phyloP scores from a whole-genome alignment of 345 rosid genomes.

The Populus euphratica region DNA sequence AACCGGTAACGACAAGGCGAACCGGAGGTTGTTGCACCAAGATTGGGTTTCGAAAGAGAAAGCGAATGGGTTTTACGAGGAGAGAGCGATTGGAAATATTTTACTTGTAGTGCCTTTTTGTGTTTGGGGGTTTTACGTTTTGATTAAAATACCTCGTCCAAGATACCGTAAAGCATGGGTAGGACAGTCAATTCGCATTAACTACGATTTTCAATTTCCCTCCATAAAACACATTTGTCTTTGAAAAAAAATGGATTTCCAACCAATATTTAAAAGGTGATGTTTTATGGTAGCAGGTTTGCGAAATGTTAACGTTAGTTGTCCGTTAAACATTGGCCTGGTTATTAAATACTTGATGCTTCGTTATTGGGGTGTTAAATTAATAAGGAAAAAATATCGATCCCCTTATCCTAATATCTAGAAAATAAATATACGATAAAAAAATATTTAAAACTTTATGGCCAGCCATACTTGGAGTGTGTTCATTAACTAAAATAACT shows the following conservation, averaged over 20 bases:
- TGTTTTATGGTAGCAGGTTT: too few species aligned
- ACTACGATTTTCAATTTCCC: constrained; percentile 38
- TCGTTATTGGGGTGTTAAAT: too few species aligned
- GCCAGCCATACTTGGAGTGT: too few species aligned
- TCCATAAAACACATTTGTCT: constrained; percentile 26
- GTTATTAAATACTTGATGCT: too few species aligned
- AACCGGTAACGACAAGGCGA: constrained; percentile 7
- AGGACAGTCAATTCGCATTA: constrained; percentile 23
- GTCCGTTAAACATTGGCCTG: too few species aligned
- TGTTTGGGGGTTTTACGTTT: constrained; percentile 12
- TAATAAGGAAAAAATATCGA: too few species aligned
- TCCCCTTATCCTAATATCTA: too few species aligned
- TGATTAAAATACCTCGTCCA: background rate
- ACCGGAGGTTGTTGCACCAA: background rate
- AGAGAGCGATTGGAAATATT: background rate
- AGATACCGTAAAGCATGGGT: constrained; percentile 17
- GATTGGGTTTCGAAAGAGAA: background rate
- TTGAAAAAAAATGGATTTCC: background rate
- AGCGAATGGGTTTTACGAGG: constrained; percentile 1
- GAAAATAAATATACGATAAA: too few species aligned
- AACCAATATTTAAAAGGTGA: background rate
- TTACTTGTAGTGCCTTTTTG: constrained; percentile 1
- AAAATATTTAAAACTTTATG: too few species aligned
- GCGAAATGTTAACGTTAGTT: too few species aligned
- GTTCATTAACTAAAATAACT: too few species aligned